Conservation (phyloP, 805 yeast genomes). For the Metschnikowia arizonensis region DNA sequence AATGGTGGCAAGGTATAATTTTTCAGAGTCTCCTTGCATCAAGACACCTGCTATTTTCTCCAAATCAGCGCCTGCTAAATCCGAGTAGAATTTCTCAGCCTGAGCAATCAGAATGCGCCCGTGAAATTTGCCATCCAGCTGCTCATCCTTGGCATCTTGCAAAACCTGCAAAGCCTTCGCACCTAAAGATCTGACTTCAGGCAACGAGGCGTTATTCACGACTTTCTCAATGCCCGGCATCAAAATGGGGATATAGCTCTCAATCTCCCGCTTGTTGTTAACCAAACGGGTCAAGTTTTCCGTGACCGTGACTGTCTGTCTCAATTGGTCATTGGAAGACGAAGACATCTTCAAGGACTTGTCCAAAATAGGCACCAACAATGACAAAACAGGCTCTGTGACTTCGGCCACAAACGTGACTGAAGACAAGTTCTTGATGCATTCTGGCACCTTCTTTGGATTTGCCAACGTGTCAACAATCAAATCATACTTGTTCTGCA, state of each 20-base stretch:
- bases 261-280: conserved; percentile 89
- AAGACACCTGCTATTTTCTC: conserved; percentile 27
- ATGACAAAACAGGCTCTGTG: conserved; percentile 88
- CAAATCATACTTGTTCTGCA: conserved; percentile 74
- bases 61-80: conserved; percentile 15
- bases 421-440: conserved; percentile 83
- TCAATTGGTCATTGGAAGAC: conserved; percentile 90
- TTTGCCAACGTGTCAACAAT: conserved; percentile 87
- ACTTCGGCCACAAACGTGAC: conserved; percentile 98
- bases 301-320: conserved; percentile 94
- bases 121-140: conserved; percentile 67
- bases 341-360: conserved; percentile 84
- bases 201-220: conserved; percentile 83
- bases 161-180: conserved; percentile 78
- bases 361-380: conserved; percentile 86
- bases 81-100: conserved; percentile 43
- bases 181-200: conserved; percentile 94
- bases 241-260: conserved; percentile 76
- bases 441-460: conserved; percentile 82
- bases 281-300: conserved; percentile 95
- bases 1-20: conserved; percentile 45
- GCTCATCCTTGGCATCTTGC: conserved; percentile 70
- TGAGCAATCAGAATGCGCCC: conserved; percentile 63
- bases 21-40: conserved; percentile 26
- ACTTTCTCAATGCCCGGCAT: conserved; percentile 92